Evolutionary conservation across 495 filamentous ascomycete species (phyloP).

Genomic region (Penicillium daleae): DNA sequence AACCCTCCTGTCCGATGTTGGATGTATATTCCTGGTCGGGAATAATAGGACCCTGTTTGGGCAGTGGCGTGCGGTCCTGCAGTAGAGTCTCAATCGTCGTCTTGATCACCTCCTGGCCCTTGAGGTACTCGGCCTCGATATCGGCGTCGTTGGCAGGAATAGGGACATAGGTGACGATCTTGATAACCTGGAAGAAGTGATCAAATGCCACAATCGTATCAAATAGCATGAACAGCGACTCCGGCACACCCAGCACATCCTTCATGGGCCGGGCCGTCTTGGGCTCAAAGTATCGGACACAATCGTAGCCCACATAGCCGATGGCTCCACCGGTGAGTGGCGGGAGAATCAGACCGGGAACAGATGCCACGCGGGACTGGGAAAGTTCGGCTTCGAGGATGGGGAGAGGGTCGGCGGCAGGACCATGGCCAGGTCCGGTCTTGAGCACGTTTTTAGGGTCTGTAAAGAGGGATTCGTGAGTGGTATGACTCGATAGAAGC

Average conservation of each 20-base stretch:
- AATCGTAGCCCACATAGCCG: constrained; percentile 97
- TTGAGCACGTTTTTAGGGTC: constrained; percentile 84
- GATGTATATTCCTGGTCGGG: constrained; percentile 80
- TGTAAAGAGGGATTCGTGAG: constrained; percentile 30
- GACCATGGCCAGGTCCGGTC: constrained; percentile 85
- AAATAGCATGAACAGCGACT: constrained; percentile 96
- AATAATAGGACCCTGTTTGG: constrained; percentile 71
- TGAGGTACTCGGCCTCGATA: constrained; percentile 63
- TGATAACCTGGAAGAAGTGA: constrained; percentile 88
- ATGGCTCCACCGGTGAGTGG: constrained; percentile 89
- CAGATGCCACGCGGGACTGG: constrained; percentile 72
- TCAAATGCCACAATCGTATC: constrained; percentile 95
- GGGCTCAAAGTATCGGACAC: constrained; percentile 95
- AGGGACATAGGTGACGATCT: constrained; percentile 85
- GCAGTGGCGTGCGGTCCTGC: constrained; percentile 73
- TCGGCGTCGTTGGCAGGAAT: constrained; percentile 53
- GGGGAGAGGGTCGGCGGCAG: constrained; percentile 79
- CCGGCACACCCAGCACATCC: constrained; percentile 84
- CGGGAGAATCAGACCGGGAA: constrained; percentile 80
- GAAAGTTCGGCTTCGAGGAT: constrained; percentile 78
- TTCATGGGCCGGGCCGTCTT: constrained; percentile 84
- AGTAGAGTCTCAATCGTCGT: constrained; percentile 70
- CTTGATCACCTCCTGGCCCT: constrained; percentile 63
- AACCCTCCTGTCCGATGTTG: constrained; percentile 87
- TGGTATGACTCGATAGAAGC: constrained; percentile 7